Evolutionary conservation across 129 eudicot genomes (phyloP).

Genomic region (Saposhnikovia divaricata): DNA sequence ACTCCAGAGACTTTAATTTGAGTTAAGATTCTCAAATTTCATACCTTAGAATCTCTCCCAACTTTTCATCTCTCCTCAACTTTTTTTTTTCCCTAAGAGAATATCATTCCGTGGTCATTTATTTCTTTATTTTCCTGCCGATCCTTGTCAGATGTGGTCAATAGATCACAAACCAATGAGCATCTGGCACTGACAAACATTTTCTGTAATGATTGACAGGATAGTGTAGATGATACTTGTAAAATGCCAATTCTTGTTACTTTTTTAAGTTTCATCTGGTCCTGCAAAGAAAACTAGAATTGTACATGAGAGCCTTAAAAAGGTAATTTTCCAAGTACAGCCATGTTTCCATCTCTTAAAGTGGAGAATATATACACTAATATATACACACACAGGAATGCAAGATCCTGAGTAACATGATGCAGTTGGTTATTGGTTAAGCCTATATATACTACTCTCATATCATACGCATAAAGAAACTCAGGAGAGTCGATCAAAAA

Average conservation of each 20-base stretch:
- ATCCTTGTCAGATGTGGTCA: slow-evolving; percentile 24
- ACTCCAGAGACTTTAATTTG: slow-evolving; percentile 40
- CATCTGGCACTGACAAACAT: slow-evolving; percentile 16
- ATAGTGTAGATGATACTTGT: slow-evolving; percentile 10
- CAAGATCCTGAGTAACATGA: neutral
- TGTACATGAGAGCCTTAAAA: slow-evolving; percentile 17
- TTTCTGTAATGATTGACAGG: slow-evolving; percentile 23
- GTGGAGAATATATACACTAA: slow-evolving; percentile 27
- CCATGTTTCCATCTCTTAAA: slow-evolving; percentile 20
- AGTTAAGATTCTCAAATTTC: slow-evolving; percentile 65
- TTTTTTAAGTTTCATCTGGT: neutral
- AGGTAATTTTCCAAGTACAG: slow-evolving; percentile 28
- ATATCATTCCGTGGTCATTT: slow-evolving; percentile 79
- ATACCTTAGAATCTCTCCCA: slow-evolving; percentile 43
- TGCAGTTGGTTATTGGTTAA: neutral
- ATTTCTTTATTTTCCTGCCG: slow-evolving; percentile 31
- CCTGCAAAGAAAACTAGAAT: neutral
- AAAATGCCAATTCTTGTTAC: neutral
- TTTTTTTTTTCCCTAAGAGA: slow-evolving; percentile 21
- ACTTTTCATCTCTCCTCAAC: slow-evolving; percentile 9
- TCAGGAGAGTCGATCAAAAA: neutral
- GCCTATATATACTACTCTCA: neutral
- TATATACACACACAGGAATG: neutral
- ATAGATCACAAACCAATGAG: slow-evolving; percentile 18
- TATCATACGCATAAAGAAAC: neutral